Evolutionary conservation across 2,329 filamentous ascomycete genomes (phyloP).

Genomic region (Tolypocladium tropicale): DNA sequence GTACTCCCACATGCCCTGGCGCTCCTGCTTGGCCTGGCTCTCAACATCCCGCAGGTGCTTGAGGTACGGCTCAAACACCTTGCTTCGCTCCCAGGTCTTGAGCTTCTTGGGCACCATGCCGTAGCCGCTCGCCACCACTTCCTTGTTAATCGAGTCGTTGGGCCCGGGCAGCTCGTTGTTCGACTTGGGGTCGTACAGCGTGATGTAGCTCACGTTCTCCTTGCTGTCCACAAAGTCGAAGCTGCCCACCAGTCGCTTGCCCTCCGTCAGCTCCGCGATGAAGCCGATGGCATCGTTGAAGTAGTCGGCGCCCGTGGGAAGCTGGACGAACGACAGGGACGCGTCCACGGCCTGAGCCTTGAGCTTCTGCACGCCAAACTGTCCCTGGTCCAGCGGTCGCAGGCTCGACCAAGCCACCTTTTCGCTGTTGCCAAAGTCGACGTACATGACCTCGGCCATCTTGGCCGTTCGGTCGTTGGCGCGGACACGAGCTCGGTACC

Average conservation of each 20-base stretch:
- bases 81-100: constrained; percentile 76
- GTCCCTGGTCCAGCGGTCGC: constrained; percentile 65
- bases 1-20: constrained; percentile 95
- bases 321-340: constrained; percentile 77
- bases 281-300: constrained; percentile 68
- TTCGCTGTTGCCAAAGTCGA: constrained; percentile 95
- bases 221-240: constrained; percentile 74
- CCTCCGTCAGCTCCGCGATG: constrained; percentile 64
- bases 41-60: constrained; percentile 64
- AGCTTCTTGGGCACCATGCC: constrained; percentile 90
- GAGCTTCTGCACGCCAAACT: constrained; percentile 74
- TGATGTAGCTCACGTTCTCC: constrained; percentile 77
- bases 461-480: constrained; percentile 87
- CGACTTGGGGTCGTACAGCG: constrained; percentile 69
- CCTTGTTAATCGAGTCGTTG: constrained; percentile 80
- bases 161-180: constrained; percentile 43
- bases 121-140: constrained; percentile 71
- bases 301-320: constrained; percentile 75
- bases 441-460: constrained; percentile 82
- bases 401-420: constrained; percentile 76
- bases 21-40: constrained; percentile 66
- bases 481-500: constrained; percentile 88
- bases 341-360: constrained; percentile 83
- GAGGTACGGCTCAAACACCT: constrained; percentile 59
- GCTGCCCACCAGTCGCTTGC: constrained; percentile 73